These are phyloP conservation scores for Goffeauzyma gilvescens DNA, from an alignment of 768 basidiomycete genomes.

Conservation along the genomic window DNA sequence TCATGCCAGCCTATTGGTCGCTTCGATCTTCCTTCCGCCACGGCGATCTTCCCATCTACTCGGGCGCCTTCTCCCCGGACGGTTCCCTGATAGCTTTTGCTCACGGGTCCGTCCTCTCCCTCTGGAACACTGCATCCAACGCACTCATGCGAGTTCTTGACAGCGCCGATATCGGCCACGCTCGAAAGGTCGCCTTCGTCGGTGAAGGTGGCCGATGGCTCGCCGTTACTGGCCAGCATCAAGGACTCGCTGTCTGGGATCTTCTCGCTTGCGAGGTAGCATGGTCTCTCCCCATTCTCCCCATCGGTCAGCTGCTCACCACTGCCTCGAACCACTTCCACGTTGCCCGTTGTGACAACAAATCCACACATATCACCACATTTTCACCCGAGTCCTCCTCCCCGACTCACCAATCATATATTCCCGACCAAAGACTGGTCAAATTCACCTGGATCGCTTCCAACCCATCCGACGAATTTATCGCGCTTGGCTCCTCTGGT, in stretches of 20 bases:
- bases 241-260: slow-evolving; percentile 31
- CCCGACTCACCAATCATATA: too few relatives aligned
- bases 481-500: slow-evolving; percentile 16
- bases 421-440: too few relatives aligned
- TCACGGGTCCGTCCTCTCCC: slow-evolving; percentile 45
- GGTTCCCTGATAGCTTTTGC: slow-evolving; percentile 64
- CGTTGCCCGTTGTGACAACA: slow-evolving; percentile 5
- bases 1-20: slow-evolving; percentile 51
- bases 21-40: slow-evolving; percentile 52
- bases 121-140: slow-evolving; percentile 56
- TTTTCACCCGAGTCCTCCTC: background rate
- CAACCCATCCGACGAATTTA: slow-evolving; percentile 13
- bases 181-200: slow-evolving; percentile 43
- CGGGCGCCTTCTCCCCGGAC: slow-evolving; percentile 60
- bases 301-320: slow-evolving; percentile 31
- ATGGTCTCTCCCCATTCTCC: slow-evolving; percentile 43
- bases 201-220: slow-evolving; percentile 56
- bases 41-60: slow-evolving; percentile 46
- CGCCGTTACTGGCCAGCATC: slow-evolving; percentile 32
- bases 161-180: slow-evolving; percentile 39
- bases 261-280: slow-evolving; percentile 26
- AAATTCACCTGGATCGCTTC: background rate
- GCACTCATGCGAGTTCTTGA: slow-evolving; percentile 43
- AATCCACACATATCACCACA: background rate
- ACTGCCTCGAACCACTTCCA: slow-evolving; percentile 1